Evolutionary conservation across 139 green algal species (phyloP), one percentile per base, ranked within the genome.

Genomic region (Closterium sp.): DNA sequence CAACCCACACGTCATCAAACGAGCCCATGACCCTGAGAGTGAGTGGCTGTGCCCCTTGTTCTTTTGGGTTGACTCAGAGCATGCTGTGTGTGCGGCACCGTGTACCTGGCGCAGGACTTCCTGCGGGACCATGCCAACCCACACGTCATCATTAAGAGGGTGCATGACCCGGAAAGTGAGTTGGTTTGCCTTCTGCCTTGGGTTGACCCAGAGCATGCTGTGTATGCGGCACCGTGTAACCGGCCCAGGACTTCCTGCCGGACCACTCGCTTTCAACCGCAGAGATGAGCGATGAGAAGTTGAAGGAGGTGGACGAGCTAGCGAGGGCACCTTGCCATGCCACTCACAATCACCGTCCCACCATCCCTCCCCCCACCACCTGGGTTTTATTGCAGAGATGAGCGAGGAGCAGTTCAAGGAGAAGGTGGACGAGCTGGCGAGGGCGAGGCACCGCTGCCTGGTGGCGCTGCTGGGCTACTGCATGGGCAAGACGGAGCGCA

Each of bases 391-490:
- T n/a, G 17, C 62, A 87, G 85, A 87, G 85, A 87, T 87, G 28
- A 30, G 19, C 2, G 87, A 89, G 87, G n/a, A 38, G 89, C 50
- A 90, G 89, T 92, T 92, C 3, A 38, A 38, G 32, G 30, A 38
- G 89, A 70, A 92, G 89, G 31, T 92, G 70, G 34, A 62, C 9
- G 31, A 90, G n/a, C 70, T 92, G 30, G 70, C 89, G 89, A 24
- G 29, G 28, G n/a, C 73, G 70, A 29, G n/a, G 29, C 89, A 92
- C 89, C 27, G 31, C n/a, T 70, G 31, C 13, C 79, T 92, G 70
- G 89, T 92, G 45, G 31, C 31, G 70, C 85, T 92, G 32, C 29
- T 92, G 29, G 89, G 89, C 9, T 86, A 86, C 85, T 92, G 89
- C 89, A 92, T 38, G 70, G 73, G 73, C 22, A 70, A 70, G 28